phyloP scores from a whole-genome alignment of 208 protist species.

The Acanthamoeba quina region DNA sequence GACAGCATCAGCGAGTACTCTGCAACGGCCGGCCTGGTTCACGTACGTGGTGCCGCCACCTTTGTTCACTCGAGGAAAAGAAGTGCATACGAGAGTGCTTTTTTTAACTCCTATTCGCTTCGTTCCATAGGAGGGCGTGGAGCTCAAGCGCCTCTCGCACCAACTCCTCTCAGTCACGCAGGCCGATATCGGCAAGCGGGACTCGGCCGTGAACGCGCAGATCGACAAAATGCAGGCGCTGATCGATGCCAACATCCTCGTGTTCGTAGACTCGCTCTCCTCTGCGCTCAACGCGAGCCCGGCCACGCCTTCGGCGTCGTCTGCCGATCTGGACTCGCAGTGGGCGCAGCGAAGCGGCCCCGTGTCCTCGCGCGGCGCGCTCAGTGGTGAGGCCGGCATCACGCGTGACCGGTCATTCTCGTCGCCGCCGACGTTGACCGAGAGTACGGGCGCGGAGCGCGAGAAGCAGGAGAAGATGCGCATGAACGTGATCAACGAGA shows the following conservation, averaged over 20 bases:
- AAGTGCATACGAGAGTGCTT: too few species aligned
- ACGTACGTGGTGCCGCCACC: background rate
- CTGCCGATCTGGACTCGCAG: background rate
- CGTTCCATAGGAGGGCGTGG: background rate
- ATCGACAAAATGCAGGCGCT: conserved; percentile 4
- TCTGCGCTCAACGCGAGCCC: background rate
- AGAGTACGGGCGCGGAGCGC: background rate
- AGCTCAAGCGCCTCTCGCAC: background rate
- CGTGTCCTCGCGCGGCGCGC: background rate
- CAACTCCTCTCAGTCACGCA: background rate
- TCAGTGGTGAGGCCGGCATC: background rate
- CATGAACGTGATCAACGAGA: conserved; percentile 2
- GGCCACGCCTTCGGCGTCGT: background rate
- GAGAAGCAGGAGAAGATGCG: conserved; percentile 17
- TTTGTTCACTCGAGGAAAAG: too few species aligned
- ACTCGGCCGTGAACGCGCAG: background rate
- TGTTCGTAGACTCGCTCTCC: conserved; percentile 2
- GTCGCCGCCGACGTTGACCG: background rate
- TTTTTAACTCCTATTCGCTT: too few species aligned
- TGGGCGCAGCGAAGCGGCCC: background rate
- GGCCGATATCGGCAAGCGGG: background rate
- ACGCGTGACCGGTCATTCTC: background rate
- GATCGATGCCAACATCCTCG: background rate
- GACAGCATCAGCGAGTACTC: conserved; percentile 49
- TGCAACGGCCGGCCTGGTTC: background rate